Conservation (phyloP, 1,284 basidiomycete species). For the Psilocybe mexicana region DNA sequence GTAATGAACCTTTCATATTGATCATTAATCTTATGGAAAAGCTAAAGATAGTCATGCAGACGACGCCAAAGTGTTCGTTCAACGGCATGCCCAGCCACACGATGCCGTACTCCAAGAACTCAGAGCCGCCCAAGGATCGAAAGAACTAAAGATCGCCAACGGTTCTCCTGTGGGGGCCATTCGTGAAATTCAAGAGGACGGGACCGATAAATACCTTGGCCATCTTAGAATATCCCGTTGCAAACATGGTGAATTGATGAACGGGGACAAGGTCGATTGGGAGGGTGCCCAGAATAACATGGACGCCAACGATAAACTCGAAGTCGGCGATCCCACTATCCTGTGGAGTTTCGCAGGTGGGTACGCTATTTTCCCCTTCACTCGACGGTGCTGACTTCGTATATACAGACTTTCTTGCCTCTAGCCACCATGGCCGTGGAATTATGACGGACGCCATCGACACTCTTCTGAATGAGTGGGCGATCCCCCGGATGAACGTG, state of each 20-base stretch:
- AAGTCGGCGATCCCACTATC: slow-evolving; percentile 48
- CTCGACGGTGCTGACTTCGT: neutral
- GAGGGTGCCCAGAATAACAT: slow-evolving; percentile 29
- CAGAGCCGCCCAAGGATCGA: slow-evolving; percentile 26
- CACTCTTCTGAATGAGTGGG: slow-evolving; percentile 57
- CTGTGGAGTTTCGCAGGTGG: slow-evolving; percentile 55
- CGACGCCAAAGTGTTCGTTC: slow-evolving; percentile 33
- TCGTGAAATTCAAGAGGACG: slow-evolving; percentile 48
- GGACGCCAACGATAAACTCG: slow-evolving; percentile 37
- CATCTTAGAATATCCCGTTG: slow-evolving; percentile 41
- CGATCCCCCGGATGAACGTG: slow-evolving; percentile 57
- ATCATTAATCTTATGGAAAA: slow-evolving; percentile 14
- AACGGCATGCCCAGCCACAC: slow-evolving; percentile 15
- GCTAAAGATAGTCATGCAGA: slow-evolving; percentile 26
- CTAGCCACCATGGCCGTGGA: slow-evolving; percentile 60
- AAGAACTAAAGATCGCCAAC: slow-evolving; percentile 31
- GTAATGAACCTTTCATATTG: slow-evolving; percentile 25
- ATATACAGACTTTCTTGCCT: slow-evolving; percentile 21
- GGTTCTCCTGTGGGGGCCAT: slow-evolving; percentile 45
- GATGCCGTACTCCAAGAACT: slow-evolving; percentile 30
- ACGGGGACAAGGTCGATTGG: slow-evolving; percentile 27
- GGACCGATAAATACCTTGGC: slow-evolving; percentile 47
- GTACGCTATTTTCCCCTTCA: neutral
- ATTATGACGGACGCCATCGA: slow-evolving; percentile 66
- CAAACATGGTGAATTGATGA: slow-evolving; percentile 28